Evolutionary conservation across 1,139 yeast species (phyloP).

Genomic region (Candida smagusa): DNA sequence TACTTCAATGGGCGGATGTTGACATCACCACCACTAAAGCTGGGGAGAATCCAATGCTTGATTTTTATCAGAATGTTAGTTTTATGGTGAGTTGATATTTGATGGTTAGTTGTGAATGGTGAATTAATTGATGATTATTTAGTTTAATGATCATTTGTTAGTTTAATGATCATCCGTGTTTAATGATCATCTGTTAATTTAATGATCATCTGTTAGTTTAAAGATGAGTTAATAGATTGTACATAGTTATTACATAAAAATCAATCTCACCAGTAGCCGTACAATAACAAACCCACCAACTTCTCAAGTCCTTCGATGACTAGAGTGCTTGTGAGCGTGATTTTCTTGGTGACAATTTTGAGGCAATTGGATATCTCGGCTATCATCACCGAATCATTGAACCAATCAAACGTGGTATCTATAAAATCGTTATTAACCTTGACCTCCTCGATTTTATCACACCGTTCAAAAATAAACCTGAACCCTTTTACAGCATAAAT

Average conservation of each 20-base stretch:
- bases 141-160: too few species aligned
- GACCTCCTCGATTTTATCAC: too few species aligned
- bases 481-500: conserved; percentile 14
- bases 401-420: conserved; percentile 2
- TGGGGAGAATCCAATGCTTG: conserved; percentile 88
- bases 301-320: conserved; percentile 31
- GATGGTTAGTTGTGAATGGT: conserved; percentile 3
- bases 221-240: conserved; percentile 33
- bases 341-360: conserved; percentile 7
- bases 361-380: conserved; percentile 6
- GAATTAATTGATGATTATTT: too few species aligned
- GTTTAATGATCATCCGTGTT: too few species aligned
- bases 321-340: conserved; percentile 17
- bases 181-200: too few species aligned
- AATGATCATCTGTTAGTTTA: conserved; percentile 77
- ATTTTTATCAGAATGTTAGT: conserved; percentile 73
- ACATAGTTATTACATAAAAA: neutral
- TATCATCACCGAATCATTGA: conserved; percentile 5
- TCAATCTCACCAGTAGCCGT: conserved; percentile 1
- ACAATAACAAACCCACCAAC: conserved; percentile 11
- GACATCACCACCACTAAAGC: conserved; percentile 66
- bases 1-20: conserved; percentile 69
- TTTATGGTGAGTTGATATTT: conserved; percentile 50
- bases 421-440: conserved; percentile 1
- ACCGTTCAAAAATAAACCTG: neutral